phyloP scores from a whole-genome alignment of 2,329 filamentous ascomycete species.

The Aspergillus sojae region DNA sequence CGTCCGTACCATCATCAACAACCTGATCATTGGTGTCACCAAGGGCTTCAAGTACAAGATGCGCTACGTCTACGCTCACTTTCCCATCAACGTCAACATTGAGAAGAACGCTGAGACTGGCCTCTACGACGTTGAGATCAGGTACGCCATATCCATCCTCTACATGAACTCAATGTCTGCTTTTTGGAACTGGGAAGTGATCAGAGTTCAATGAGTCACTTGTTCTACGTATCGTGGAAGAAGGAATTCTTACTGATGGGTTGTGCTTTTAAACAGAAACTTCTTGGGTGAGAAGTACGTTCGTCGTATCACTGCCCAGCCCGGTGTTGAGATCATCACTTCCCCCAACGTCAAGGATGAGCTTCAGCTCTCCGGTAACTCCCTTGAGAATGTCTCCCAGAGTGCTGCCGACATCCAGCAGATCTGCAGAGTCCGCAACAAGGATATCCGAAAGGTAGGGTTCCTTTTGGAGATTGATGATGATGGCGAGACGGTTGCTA shows the following conservation, averaged over 20 bases:
- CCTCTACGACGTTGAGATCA: conserved; percentile 91
- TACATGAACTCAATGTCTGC: not conserved
- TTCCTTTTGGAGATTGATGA: not conserved
- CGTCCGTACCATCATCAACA: conserved; percentile 97
- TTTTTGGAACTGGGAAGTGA: not conserved
- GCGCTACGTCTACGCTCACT: conserved; percentile 99
- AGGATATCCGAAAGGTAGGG: conserved; percentile 99
- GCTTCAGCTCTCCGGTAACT: conserved; percentile 91
- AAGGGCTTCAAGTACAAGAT: conserved; percentile 99
- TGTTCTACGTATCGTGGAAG: not conserved
- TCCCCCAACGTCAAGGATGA: conserved; percentile 97
- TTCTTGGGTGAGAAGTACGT: conserved; percentile 99
- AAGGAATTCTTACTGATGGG: conserved; percentile 30
- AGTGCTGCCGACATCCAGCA: conserved; percentile 99
- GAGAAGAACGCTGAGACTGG: conserved; percentile 94
- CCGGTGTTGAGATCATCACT: conserved; percentile 86
- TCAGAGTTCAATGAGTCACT: not conserved
- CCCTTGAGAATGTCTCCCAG: conserved; percentile 95
- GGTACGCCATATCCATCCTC: conserved; percentile 60
- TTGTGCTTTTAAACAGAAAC: conserved; percentile 63
- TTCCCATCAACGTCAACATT: conserved; percentile 99
- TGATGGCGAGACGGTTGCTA: not conserved
- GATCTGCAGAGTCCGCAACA: conserved; percentile 99
- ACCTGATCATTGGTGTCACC: conserved; percentile 97
- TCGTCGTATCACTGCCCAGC: conserved; percentile 83